Base-by-base conservation (phyloP, 352 stramenopile genomes). In the Globisporangium cylindrosporum region DNA sequence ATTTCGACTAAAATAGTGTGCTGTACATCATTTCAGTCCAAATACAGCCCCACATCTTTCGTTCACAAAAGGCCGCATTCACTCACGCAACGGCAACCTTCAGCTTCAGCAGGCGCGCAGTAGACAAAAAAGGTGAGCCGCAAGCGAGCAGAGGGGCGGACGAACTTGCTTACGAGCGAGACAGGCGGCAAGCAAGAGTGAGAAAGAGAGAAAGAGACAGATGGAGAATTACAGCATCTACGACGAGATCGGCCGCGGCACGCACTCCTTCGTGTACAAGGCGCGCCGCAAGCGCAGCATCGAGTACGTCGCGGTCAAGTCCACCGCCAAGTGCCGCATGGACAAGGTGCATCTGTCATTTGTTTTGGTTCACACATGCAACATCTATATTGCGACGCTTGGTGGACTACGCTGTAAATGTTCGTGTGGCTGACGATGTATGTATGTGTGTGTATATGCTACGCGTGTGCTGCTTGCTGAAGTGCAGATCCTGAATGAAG, bases 161-260 rank as follows among this genome's bases (percentile, higher is more conserved):
- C 12, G 4, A 4, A 43, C 10, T 43, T 43, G 36, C 36, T 12
- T 12, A 18, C 36, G 36, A 43, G 36, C 36, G 36, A 43, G 36
- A 43, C 12, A 49, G 43, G 8, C 5, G 18, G 41, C 12, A 12
- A 8, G 25, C 24, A 24, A 25, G 53, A 59, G 22, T 38, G 54
- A 12, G 54, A n/a, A 6, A 20, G 54, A 14, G 22, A 24, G 22
- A 24, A 24, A 24, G 22, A 27, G 41, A 34, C 49, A 49, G 62
- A 98, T 98, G 92, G 92, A 98, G 71, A 97, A 97, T 74, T 98
- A 98, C 83, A 96, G 94, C 76, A 97, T 98, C 64, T 97, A 97
- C 71, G 89, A 98, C 72, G 92, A 98, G 76, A 94, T 98, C 70
- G 92, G 92, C 9, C 86, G 85, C 59, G 93, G 93, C n/a, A 85